Evolutionary conservation across 371 early-diverging fungal genomes (phyloP).

Genomic region (Apophysomyces variabilis): DNA sequence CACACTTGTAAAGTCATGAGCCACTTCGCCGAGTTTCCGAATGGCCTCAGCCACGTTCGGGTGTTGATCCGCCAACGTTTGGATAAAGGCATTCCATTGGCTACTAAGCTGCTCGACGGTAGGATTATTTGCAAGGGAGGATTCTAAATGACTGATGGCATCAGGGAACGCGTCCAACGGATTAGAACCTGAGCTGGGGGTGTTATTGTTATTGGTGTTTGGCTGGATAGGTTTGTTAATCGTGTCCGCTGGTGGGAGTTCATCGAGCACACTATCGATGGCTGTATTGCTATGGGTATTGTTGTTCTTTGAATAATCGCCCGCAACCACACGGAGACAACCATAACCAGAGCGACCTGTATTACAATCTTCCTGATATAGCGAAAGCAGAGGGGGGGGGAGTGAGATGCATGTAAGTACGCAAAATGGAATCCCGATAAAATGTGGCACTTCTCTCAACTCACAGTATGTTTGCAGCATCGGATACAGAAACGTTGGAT

Average conservation of each 20-base stretch:
- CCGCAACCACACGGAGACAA: slow-evolving; percentile 43
- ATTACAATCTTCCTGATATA: slow-evolving; percentile 34
- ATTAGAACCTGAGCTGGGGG: neutral
- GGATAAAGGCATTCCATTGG: slow-evolving; percentile 18
- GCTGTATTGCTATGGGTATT: slow-evolving; percentile 1
- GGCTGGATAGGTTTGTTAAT: neutral
- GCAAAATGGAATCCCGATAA: neutral
- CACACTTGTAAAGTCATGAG: slow-evolving; percentile 9
- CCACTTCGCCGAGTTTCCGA: slow-evolving; percentile 5
- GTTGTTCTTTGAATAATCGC: slow-evolving; percentile 33
- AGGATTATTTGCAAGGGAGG: neutral
- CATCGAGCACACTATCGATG: neutral
- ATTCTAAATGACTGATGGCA: slow-evolving; percentile 2
- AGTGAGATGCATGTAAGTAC: neutral
- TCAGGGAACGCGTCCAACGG: slow-evolving; percentile 19
- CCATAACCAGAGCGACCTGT: slow-evolving; percentile 46
- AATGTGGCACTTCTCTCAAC: neutral
- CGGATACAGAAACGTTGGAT: slow-evolving; percentile 53
- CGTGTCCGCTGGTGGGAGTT: slow-evolving; percentile 3
- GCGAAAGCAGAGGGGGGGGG: too few species aligned
- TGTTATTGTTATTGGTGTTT: neutral
- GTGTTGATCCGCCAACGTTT: slow-evolving; percentile 11
- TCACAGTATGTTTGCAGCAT: slow-evolving; percentile 30
- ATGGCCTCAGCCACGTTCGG: slow-evolving; percentile 10
- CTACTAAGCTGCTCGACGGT: slow-evolving; percentile 10